Evolutionary conservation across 2,329 filamentous ascomycete species (phyloP), one percentile per base, ranked within the genome.

Genomic region (Fusarium nisikadoi): DNA sequence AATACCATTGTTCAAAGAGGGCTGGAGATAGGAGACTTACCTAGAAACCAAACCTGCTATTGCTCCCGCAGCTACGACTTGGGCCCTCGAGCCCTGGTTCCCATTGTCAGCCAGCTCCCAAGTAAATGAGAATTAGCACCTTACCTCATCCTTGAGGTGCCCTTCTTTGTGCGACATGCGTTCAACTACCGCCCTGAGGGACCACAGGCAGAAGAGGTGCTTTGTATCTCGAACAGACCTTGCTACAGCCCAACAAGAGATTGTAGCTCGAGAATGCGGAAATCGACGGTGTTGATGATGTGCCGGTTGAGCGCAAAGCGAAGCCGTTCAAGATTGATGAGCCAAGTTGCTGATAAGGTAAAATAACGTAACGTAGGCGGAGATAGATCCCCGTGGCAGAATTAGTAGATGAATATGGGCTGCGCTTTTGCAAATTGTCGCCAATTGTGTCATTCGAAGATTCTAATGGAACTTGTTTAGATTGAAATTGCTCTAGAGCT

Each of bases 11-110:
- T 27, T 39, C 45, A 33, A 27, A 45, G 33, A 49, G 33, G 53
- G 31, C 25, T 16, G 27, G 20, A 14, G 38, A 49, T 23, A n/a
- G 41, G 54, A 55, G 54, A 62, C 80, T 62, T 86, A 94, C 92
- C 95, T 92, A 60, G 96, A 96, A 72, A 98, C 90, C 74, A 98
- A 88, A 65, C 96, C 96, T 72, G 96, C 94, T 74, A 86, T 85
- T 52, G 86, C 87, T 61, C 88, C 88, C 45, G 88, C 88, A 49
- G 84, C 79, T 55, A 89, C 84, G 68, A 89, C 87, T 78, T 90
- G 88, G 47, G 87, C 81, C 70, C 81, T 85, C 58, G 88, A 86
- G 80, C 88, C 88, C 87, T 88, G 64, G 60, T 62, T 59, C 49
- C 29, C 55, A 35, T 49, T 42, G 52, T 76, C 43, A 77, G 66